Evolutionary conservation across 371 early-diverging fungal genomes (phyloP), one percentile per base, ranked within the genome.

Genomic region (Syncephalastrum sp.): DNA sequence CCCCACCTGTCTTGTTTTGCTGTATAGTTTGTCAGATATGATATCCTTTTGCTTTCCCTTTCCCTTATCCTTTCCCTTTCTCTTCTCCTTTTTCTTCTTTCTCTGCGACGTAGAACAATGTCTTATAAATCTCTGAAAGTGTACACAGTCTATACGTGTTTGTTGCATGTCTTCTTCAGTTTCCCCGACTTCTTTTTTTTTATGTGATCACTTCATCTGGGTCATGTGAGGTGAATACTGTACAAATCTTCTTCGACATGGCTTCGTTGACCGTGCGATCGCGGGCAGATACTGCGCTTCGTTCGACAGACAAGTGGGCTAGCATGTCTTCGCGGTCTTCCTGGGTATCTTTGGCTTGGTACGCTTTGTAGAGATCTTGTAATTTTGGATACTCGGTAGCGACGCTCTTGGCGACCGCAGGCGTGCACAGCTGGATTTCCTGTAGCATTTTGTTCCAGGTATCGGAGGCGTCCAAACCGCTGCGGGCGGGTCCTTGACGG

Each of bases 391-490:
- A 88, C 17, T 45, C 64, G 3, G 50, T 42, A 1, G 70, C 71
- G 10, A 91, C 76, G 23, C 84, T 81, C 15, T 67, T 71, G 4
- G 92, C 88, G 4, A 82, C 64, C 1, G 72, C 56, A 8, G 76
- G 74, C 1, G 89, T 85, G 42, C 85, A 80, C 29, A 80, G 65
- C 42, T 82, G 84, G 13, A 91, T 74, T 59, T 87, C 84, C 59
- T 88, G 82, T 8, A 91, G 66, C 80, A 85, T 84, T 48, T 75
- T 77, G 12, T 59, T 57, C 83, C 86, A 91, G 0, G 78, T 82
- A 60, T 91, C 89, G 10, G 60, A 45, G 3, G 72, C 46, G 56
- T 75, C 74, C 2, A 23, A 51, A 3, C 91, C 90, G 42, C 77
- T 55, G 25, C 51, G 46, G 7, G 49, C 38, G 5, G 61, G 52